phyloP scores from a whole-genome alignment of 192 early-diverging fungal species.

The Coemansia sp. region DNA sequence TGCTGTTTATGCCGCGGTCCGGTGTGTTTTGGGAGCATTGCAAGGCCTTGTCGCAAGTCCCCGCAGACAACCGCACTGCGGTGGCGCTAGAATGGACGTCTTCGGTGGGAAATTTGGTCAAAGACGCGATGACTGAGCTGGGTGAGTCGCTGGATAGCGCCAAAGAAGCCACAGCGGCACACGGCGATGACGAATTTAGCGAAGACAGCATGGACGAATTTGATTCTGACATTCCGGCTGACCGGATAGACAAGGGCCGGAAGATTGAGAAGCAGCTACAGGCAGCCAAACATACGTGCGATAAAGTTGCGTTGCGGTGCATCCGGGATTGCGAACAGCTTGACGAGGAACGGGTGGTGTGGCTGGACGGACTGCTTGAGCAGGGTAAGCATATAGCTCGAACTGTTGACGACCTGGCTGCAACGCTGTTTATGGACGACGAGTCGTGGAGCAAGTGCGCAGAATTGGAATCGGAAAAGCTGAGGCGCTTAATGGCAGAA shows the following conservation, averaged over 20 bases:
- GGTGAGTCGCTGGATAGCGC: conserved; percentile 18
- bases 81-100: conserved; percentile 24
- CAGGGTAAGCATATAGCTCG: conserved; percentile 31
- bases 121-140: conserved; percentile 44
- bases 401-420: conserved; percentile 33
- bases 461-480: conserved; percentile 16
- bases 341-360: conserved; percentile 38
- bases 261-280: conserved; percentile 30
- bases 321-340: conserved; percentile 43
- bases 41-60: conserved; percentile 42
- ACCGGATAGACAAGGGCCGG: conserved; percentile 28
- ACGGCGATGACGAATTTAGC: conserved; percentile 14
- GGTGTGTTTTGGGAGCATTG: conserved; percentile 55
- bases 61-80: conserved; percentile 37
- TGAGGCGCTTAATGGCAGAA: conserved; percentile 13
- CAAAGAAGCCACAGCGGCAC: not conserved
- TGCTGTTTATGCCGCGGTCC: conserved; percentile 32
- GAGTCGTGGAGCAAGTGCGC: conserved; percentile 25
- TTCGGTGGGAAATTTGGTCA: conserved; percentile 26
- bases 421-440: conserved; percentile 32
- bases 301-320: conserved; percentile 46
- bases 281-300: conserved; percentile 33
- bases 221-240: conserved; percentile 35
- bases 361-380: conserved; percentile 51
- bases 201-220: conserved; percentile 50